Evolutionary conservation across 768 basidiomycete genomes (phyloP).

Genomic region (Amanita fuliginea): DNA sequence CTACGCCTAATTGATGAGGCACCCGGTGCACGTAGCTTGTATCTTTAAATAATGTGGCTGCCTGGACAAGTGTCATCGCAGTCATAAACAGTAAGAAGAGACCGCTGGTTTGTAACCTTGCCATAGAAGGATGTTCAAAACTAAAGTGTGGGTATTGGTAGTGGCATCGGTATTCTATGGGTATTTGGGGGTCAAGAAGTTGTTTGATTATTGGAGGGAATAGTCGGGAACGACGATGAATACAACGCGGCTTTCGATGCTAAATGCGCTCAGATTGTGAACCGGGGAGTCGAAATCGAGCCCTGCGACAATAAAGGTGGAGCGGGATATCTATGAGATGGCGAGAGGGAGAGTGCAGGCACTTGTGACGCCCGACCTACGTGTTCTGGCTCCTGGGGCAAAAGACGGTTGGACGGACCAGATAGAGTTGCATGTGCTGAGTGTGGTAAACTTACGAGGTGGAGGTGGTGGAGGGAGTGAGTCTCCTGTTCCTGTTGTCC

Average conservation of each 20-base stretch:
- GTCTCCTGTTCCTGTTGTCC: constrained; percentile 27
- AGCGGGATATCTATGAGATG: constrained; percentile 67
- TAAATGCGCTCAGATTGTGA: constrained; percentile 50
- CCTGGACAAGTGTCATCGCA: not conserved
- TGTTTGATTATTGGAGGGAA: constrained; percentile 14
- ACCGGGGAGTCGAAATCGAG: constrained; percentile 52
- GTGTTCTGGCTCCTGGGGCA: constrained; percentile 41
- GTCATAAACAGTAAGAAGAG: not conserved
- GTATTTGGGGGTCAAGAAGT: not conserved
- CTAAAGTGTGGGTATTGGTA: not conserved
- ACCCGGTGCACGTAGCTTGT: not conserved
- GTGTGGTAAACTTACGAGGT: constrained; percentile 36
- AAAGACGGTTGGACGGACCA: constrained; percentile 1
- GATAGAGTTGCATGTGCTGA: not conserved
- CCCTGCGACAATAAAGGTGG: constrained; percentile 72
- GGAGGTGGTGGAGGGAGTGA: constrained; percentile 52
- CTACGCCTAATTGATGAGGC: constrained; percentile 3
- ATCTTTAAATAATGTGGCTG: not conserved
- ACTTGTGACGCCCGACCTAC: constrained; percentile 57
- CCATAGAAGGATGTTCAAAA: not conserved
- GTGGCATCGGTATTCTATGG: not conserved
- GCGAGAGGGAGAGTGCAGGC: constrained; percentile 63
- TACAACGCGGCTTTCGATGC: constrained; percentile 46
- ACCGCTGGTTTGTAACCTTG: not conserved
- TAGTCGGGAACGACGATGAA: constrained; percentile 33